A percentile compares a stretch with the other conserved stretches of the same genome.
These are phyloP conservation scores for Neofusicoccum umdonicola DNA, from an alignment of 2,329 filamentous ascomycete species.

Conservation along the genomic window DNA sequence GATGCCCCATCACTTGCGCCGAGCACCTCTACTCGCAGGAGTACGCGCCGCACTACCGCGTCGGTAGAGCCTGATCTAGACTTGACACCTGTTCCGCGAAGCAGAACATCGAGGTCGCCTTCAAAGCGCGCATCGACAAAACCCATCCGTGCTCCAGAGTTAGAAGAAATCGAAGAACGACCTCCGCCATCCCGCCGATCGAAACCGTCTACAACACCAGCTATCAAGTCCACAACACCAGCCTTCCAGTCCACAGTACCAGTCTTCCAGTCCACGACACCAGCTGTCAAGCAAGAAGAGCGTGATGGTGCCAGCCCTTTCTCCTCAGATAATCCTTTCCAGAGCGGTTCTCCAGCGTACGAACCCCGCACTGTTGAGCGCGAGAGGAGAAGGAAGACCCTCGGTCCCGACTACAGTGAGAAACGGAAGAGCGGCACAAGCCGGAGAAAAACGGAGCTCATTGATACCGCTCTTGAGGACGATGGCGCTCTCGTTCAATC, in stretches of 20 bases:
- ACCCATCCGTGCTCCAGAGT: constrained; percentile 39
- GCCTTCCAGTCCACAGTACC: too few relatives aligned
- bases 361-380: constrained; percentile 33
- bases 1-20: constrained; percentile 34
- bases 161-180: constrained; percentile 30
- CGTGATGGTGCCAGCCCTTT: constrained; percentile 64
- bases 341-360: constrained; percentile 68
- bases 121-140: constrained; percentile 42
- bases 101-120: constrained; percentile 29
- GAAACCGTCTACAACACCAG: neutral
- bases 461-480: constrained; percentile 45
- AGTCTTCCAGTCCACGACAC: constrained; percentile 27
- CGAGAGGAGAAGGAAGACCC: constrained; percentile 54
- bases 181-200: constrained; percentile 24
- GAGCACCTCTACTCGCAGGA: neutral
- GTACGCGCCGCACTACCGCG: constrained; percentile 8
- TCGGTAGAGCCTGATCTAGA: constrained; percentile 16
- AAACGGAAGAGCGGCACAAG: constrained; percentile 43
- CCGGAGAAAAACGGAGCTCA: constrained; percentile 43
- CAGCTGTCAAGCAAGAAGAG: constrained; percentile 45
- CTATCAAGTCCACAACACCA: too few relatives aligned
- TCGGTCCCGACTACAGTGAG: constrained; percentile 38
- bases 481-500: constrained; percentile 54
- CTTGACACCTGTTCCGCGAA: constrained; percentile 19
- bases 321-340: constrained; percentile 88